Evolutionary conservation across 2,329 filamentous ascomycete genomes (phyloP).

Genomic region (Colletotrichum sojae): DNA sequence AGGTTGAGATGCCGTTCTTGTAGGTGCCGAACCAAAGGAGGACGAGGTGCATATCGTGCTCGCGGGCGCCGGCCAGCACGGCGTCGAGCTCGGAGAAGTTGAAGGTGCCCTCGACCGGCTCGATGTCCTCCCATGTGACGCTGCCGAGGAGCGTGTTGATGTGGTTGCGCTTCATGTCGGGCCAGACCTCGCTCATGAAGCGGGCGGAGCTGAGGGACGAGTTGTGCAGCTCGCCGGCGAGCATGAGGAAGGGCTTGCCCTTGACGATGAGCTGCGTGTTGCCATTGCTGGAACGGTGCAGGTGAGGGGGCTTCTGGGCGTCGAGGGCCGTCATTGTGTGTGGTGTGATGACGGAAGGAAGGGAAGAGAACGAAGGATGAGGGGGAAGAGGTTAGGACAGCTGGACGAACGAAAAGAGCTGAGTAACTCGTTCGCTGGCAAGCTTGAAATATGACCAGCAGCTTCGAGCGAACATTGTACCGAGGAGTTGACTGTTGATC

Average conservation of each 20-base stretch:
- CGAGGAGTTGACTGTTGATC: background rate
- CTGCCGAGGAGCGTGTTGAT: constrained; percentile 55
- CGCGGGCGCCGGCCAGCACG: constrained; percentile 49
- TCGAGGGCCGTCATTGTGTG: constrained; percentile 33
- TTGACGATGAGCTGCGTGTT: constrained; percentile 54
- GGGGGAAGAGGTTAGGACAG: background rate
- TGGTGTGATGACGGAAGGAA: background rate
- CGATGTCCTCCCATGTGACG: constrained; percentile 55
- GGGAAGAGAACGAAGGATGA: background rate
- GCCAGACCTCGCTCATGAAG: constrained; percentile 52
- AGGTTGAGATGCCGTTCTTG: constrained; percentile 57
- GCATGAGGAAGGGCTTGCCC: constrained; percentile 54
- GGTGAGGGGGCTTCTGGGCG: constrained; percentile 38
- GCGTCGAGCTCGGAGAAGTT: constrained; percentile 52
- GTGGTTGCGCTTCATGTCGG: constrained; percentile 49
- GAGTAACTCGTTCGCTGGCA: background rate
- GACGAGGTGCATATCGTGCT: constrained; percentile 52
- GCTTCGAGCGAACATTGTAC: constrained; percentile 23
- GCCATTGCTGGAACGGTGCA: constrained; percentile 44
- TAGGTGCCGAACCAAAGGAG: constrained; percentile 57
- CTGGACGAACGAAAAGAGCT: background rate
- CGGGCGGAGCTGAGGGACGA: constrained; percentile 52
- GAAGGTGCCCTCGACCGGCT: constrained; percentile 53
- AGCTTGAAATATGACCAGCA: constrained; percentile 23
- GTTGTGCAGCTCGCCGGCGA: constrained; percentile 53